Percentiles rank a stretch among this genome's conserved stretches.
Conservation (phyloP, 495 filamentous ascomycete species). For the Stereocaulon alpinum region DNA sequence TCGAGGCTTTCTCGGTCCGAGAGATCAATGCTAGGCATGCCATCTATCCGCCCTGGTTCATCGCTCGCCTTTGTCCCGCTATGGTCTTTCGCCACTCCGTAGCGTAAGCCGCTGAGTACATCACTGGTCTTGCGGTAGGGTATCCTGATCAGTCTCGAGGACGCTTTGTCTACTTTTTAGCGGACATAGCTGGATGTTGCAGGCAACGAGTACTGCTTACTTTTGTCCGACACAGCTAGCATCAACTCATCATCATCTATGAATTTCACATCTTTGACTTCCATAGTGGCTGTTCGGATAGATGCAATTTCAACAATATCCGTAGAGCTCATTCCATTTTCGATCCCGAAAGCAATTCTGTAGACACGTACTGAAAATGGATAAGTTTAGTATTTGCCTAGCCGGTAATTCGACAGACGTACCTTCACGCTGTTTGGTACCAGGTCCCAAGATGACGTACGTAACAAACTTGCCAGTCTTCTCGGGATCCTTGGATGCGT, state of each 20-base stretch:
- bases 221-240: slow-evolving; percentile 35
- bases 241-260: slow-evolving; percentile 44
- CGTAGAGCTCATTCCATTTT: slow-evolving; percentile 48
- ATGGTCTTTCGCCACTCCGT: not conserved
- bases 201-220: slow-evolving; percentile 27
- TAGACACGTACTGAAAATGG: slow-evolving; percentile 37
- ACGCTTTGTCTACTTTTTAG: slow-evolving; percentile 2
- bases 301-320: slow-evolving; percentile 32
- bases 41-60: not conserved
- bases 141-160: slow-evolving; percentile 20
- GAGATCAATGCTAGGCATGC: slow-evolving; percentile 6
- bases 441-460: slow-evolving; percentile 28
- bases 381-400: slow-evolving; percentile 2
- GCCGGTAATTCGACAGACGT: not conserved
- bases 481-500: not conserved
- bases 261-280: slow-evolving; percentile 45
- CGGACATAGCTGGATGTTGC: not conserved
- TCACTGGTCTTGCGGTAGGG: slow-evolving; percentile 8
- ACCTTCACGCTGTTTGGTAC: slow-evolving; percentile 16
- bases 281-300: slow-evolving; percentile 33
- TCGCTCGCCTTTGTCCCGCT: not conserved
- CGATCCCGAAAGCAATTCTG: slow-evolving; percentile 36
- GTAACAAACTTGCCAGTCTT: slow-evolving; percentile 16
- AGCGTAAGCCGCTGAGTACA: not conserved
- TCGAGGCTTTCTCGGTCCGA: not conserved